Evolutionary conservation across 169 alveolate genomes (phyloP).

Genomic region (Babesia bigemina): DNA sequence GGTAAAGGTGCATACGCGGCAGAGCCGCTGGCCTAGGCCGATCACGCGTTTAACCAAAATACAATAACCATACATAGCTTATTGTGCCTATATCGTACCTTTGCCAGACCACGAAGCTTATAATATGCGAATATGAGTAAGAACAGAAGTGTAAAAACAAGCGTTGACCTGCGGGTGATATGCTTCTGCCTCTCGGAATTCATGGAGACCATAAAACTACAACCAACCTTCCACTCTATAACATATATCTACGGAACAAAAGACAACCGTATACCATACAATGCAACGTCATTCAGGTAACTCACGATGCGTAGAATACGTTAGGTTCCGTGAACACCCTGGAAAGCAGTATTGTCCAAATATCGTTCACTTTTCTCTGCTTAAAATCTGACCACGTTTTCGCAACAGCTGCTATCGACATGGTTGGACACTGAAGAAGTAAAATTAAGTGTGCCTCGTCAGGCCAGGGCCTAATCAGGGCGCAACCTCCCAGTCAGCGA

Average conservation of each 20-base stretch:
- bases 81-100: constrained; percentile 22
- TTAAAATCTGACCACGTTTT: neutral
- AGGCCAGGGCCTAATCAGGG: no score
- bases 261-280: neutral
- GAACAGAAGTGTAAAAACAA: constrained; percentile 30
- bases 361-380: neutral
- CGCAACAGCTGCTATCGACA: neutral
- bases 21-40: neutral
- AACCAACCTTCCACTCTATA: neutral
- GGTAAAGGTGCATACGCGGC: neutral
- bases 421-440: neutral
- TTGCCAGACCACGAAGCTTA: constrained; percentile 36
- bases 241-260: no score
- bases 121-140: constrained; percentile 50
- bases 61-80: neutral
- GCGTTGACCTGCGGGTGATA: constrained; percentile 24
- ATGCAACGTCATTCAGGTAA: neutral
- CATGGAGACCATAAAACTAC: neutral
- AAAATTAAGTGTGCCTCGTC: no score
- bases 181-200: neutral
- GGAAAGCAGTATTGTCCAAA: neutral
- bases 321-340: constrained; percentile 8
- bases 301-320: constrained; percentile 28
- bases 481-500: no score
- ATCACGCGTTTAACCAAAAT: neutral